Evolutionary conservation across 1,284 basidiomycete species (phyloP).

Genomic region (Ceratobasidium sp.): DNA sequence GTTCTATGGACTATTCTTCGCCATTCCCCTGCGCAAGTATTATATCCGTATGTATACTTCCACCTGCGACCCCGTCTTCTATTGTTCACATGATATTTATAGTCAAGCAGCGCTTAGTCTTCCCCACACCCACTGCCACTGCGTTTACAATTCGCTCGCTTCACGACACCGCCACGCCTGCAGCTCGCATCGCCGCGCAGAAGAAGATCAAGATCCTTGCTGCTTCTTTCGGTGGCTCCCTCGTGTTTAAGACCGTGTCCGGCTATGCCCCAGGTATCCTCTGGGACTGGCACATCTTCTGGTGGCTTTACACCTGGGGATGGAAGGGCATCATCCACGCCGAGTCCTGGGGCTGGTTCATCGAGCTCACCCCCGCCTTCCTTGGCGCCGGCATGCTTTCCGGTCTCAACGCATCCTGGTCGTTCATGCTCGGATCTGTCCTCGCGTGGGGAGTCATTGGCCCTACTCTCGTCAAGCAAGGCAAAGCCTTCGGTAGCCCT

Average conservation of each 20-base stretch:
- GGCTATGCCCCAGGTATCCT: slow-evolving; percentile 73
- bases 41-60: slow-evolving; percentile 62
- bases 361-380: slow-evolving; percentile 75
- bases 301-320: slow-evolving; percentile 72
- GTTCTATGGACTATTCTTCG: slow-evolving; percentile 77
- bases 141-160: slow-evolving; percentile 75
- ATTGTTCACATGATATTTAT: background rate
- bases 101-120: slow-evolving; percentile 73
- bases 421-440: slow-evolving; percentile 70
- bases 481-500: slow-evolving; percentile 54
- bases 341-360: slow-evolving; percentile 69
- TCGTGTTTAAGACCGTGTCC: slow-evolving; percentile 68
- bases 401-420: slow-evolving; percentile 74
- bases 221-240: slow-evolving; percentile 64
- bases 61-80: background rate
- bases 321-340: slow-evolving; percentile 71
- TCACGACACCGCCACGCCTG: slow-evolving; percentile 67
- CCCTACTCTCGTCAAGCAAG: slow-evolving; percentile 63
- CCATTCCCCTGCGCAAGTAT: slow-evolving; percentile 72
- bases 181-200: slow-evolving; percentile 61
- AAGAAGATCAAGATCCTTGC: slow-evolving; percentile 70
- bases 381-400: slow-evolving; percentile 75
- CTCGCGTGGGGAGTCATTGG: slow-evolving; percentile 73
- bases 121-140: slow-evolving; percentile 78
- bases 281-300: slow-evolving; percentile 77